A percentile compares a stretch with the other conserved stretches of the same genome.
Evolutionary conservation across 2,329 filamentous ascomycete genomes (phyloP).

Genomic region (Colletotrichum godetiae): DNA sequence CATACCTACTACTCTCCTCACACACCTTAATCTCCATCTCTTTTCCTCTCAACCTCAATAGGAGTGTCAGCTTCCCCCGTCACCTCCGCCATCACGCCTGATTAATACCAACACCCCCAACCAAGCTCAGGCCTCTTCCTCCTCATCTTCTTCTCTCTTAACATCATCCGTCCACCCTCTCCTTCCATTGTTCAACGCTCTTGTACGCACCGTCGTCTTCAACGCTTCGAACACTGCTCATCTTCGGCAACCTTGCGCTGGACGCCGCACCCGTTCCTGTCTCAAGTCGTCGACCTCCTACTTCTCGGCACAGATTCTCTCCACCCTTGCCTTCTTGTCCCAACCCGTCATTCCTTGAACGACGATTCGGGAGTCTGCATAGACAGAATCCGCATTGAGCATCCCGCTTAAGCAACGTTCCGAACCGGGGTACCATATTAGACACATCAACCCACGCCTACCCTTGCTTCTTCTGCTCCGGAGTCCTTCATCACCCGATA

Average conservation of each 20-base stretch:
- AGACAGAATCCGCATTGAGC: conserved; percentile 30
- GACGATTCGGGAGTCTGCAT: conserved; percentile 27
- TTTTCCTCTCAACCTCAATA: background rate
- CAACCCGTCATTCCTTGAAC: conserved; percentile 22
- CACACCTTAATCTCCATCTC: background rate
- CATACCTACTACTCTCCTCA: background rate
- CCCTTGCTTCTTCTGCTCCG: conserved; percentile 27
- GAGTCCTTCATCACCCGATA: conserved; percentile 26
- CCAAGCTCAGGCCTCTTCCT: conserved; percentile 32
- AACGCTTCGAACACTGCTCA: conserved; percentile 29
- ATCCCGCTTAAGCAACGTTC: conserved; percentile 30
- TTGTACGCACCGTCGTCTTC: conserved; percentile 23
- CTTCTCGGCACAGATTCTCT: conserved; percentile 15
- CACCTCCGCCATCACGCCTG: conserved; percentile 27
- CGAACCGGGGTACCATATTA: conserved; percentile 28
- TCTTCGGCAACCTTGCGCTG: conserved; percentile 36
- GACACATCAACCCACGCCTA: conserved; percentile 24
- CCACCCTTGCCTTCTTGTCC: conserved; percentile 12
- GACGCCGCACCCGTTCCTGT: conserved; percentile 35
- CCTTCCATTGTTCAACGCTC: conserved; percentile 2
- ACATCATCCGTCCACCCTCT: conserved; percentile 24
- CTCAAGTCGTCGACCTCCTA: conserved; percentile 31
- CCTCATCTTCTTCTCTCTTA: conserved; percentile 6
- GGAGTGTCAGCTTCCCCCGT: conserved; percentile 1
- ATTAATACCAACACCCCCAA: conserved; percentile 33